These are phyloP conservation scores for Phlyctochytrium planicorne DNA, from an alignment of 192 early-diverging fungal species.

Conservation along the genomic window DNA sequence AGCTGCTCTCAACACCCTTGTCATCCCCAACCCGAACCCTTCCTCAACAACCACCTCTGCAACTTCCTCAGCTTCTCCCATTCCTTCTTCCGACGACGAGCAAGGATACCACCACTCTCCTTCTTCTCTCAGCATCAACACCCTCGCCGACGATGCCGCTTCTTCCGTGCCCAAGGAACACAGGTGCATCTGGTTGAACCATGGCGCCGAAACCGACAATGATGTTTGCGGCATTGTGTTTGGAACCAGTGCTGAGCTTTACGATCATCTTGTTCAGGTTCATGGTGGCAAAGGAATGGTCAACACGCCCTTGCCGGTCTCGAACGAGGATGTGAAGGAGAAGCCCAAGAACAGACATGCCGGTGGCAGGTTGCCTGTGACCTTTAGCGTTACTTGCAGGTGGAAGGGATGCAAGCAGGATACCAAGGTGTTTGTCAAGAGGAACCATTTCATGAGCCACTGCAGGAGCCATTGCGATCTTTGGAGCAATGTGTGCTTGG, in stretches of 20 bases:
- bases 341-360: too few species aligned
- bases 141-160: too few species aligned
- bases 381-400: neutral
- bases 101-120: too few species aligned
- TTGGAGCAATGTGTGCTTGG: neutral
- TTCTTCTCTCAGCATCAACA: too few species aligned
- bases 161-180: too few species aligned
- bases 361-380: too few species aligned
- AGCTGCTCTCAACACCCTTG: too few species aligned
- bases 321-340: neutral
- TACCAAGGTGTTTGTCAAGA: neutral
- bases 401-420: neutral
- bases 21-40: too few species aligned
- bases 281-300: neutral
- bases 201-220: neutral
- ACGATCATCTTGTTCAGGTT: neutral
- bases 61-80: too few species aligned
- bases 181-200: neutral
- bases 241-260: neutral
- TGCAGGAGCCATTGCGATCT: neutral
- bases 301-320: neutral
- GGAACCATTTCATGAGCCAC: neutral
- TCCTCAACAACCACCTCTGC: too few species aligned
- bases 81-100: too few species aligned
- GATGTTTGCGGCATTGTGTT: neutral